phyloP scores from a whole-genome alignment of 2,329 filamentous ascomycete genomes.

The Malbranchea cinnamomea region DNA sequence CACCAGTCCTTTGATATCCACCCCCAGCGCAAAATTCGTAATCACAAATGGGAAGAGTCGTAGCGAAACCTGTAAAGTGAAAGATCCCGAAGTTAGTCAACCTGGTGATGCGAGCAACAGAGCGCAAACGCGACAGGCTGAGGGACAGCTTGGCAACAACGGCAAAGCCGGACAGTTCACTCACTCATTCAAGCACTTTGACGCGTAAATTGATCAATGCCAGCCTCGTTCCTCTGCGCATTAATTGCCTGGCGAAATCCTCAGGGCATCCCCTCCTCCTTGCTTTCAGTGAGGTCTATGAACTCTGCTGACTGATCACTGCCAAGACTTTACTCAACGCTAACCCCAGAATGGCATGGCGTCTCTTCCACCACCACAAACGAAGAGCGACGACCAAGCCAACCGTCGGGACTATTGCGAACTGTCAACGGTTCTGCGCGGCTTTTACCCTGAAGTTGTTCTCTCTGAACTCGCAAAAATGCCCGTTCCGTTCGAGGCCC shows the following conservation, averaged over 20 bases:
- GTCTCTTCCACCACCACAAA: not conserved
- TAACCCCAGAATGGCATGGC: constrained; percentile 7
- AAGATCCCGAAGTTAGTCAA: constrained; percentile 1
- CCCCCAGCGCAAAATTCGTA: no score
- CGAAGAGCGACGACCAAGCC: not conserved
- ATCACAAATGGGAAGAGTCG: no score
- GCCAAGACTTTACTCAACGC: constrained; percentile 8
- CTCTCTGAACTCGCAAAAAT: constrained; percentile 25
- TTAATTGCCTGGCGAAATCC: constrained; percentile 17
- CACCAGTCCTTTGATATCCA: no score
- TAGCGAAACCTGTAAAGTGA: constrained; percentile 1
- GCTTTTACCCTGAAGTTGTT: constrained; percentile 4
- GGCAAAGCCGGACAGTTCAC: constrained; percentile 3
- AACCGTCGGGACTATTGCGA: not conserved
- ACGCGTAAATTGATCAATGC: constrained; percentile 16
- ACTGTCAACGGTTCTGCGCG: not conserved
- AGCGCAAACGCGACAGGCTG: constrained; percentile 6
- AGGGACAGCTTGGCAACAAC: constrained; percentile 2
- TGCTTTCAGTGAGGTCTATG: constrained; percentile 10
- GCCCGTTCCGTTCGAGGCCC: constrained; percentile 52
- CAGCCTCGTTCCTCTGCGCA: constrained; percentile 12
- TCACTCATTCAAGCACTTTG: constrained; percentile 4
- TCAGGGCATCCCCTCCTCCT: constrained; percentile 11
- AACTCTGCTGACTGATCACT: constrained; percentile 12
- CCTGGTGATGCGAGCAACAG: constrained; percentile 1